Evolutionary conservation across 2,329 filamentous ascomycete genomes (phyloP), one percentile per base, ranked within the genome.

Genomic region (Fusarium pseudoanthophilum): DNA sequence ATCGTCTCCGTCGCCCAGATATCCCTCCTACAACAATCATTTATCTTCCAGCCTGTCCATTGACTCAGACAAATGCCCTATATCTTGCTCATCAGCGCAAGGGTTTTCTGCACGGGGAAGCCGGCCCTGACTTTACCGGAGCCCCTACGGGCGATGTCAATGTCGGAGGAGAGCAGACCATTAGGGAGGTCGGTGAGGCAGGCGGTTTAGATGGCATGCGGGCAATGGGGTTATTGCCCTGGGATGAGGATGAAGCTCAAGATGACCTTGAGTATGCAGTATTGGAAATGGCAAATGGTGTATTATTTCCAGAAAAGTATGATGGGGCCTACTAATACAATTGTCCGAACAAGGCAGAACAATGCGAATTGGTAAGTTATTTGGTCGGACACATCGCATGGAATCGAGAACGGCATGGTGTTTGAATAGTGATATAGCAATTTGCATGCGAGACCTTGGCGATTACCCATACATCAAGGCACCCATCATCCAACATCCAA

Each of bases 81-180:
- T 85, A 84, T 73, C 82, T 84, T 39, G 79, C 79, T 26, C 81
- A 81, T 40, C 84, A 85, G 74, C 80, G 84, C 46, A 84, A 84
- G 58, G 78, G 83, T 0, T 85, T 85, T 48, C 70, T 85, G 2
- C 78, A 81, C 16, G 83, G 84, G n/a, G 79, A 80, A 49, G 82
- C 83, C n/a, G 80, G 80, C 9, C 81, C 83, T 3, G 83, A 85
- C 45, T 85, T 85, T 61, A 79, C 76, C 1, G 80, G 80, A 14
- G 78, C 79, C 13, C 71, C 74, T 11, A 79, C 81, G 10, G 82
- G 83, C 67, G 81, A 79, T 57, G 69, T 73, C n/a, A 80, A 82
- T 37, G 53, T 77, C 30, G 81, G 80, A 14, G 75, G 81, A 18
- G 80, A 82, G 0, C 79, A 82, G 1, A 83, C 82, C 5, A 80